Conservation (phyloP, 352 stramenopile species). For the Pythium myriotylum region DNA sequence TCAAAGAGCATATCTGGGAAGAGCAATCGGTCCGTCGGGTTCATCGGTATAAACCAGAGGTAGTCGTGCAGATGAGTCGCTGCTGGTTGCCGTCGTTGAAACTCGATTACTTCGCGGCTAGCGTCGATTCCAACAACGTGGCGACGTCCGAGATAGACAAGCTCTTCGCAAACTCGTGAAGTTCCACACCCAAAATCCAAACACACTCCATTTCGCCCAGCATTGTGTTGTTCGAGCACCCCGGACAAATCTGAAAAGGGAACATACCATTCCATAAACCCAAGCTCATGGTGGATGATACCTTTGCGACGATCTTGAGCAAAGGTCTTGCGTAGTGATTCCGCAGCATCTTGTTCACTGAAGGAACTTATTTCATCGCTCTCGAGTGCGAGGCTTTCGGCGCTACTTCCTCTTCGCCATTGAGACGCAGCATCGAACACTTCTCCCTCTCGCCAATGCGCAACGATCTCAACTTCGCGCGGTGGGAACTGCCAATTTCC, state of each 20-base stretch:
- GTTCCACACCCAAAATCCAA: slow-evolving; percentile 40
- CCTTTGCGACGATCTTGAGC: too few species aligned
- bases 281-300: background rate
- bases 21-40: slow-evolving; percentile 7
- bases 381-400: slow-evolving; percentile 1
- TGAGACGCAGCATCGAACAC: background rate
- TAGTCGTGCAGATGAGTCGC: slow-evolving; percentile 15
- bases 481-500: too few species aligned
- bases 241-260: slow-evolving; percentile 34
- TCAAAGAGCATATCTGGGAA: slow-evolving; percentile 33
- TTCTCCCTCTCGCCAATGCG: background rate
- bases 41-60: slow-evolving; percentile 27
- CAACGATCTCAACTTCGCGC: background rate
- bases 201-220: slow-evolving; percentile 6
- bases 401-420: background rate
- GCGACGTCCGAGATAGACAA: slow-evolving; percentile 33
- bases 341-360: background rate
- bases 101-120: slow-evolving; percentile 17
- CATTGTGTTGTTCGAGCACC: slow-evolving; percentile 20
- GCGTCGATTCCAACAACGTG: slow-evolving; percentile 31
- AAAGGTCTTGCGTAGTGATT: background rate
- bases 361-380: background rate
- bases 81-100: slow-evolving; percentile 19
- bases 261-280: slow-evolving; percentile 14
- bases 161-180: slow-evolving; percentile 31